Evolutionary conservation across 805 yeast genomes (phyloP), one percentile per base, ranked within the genome.

Genomic region (Pichia thaimueangensis): DNA sequence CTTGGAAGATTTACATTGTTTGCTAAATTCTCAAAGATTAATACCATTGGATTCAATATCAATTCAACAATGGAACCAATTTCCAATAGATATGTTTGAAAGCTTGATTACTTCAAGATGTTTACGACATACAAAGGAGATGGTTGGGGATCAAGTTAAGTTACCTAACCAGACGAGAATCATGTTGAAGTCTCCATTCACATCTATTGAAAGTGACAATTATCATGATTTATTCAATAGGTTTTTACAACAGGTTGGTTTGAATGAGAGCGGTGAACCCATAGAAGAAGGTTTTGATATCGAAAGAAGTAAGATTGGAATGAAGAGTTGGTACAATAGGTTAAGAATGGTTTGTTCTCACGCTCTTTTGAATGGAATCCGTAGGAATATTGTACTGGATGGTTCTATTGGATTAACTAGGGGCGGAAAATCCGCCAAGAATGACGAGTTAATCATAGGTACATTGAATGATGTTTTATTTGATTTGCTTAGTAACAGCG

Each of bases 331-430:
- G 93, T 64, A 91, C 7, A 67, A 70, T 6, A 68, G 73, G 37
- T 62, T 91, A 23, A 68, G 97, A 27, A 87, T 85, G 53, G 70
- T 85, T 0, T 91, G 97, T 52, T 85, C 93, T 45, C 94, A 86
- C 62, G 86, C 95, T 1, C 76, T 74, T 30, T 46, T 58, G 28
- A 59, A 60, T 3, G 35, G 39, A 9, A 17, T 30, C 9, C 45
- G 35, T 9, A 29, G 38, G 43, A 42, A 44, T 42, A 33, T 37
- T 21, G n/a, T 15, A 10, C 22, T 20, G 4, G 39, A 31, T 10
- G 40, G 30, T 29, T 42, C 47, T 41, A 29, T 37, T 22, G 34
- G 40, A 20, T 48, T 31, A 19, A 48, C 47, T 8, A 46, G 40
- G 25, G 30, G 41, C 23, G 30, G 37, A 19, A 35, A 20, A 21